Evolutionary conservation across 2,329 filamentous ascomycete species (phyloP).

Genomic region (Epichloe typhina): DNA sequence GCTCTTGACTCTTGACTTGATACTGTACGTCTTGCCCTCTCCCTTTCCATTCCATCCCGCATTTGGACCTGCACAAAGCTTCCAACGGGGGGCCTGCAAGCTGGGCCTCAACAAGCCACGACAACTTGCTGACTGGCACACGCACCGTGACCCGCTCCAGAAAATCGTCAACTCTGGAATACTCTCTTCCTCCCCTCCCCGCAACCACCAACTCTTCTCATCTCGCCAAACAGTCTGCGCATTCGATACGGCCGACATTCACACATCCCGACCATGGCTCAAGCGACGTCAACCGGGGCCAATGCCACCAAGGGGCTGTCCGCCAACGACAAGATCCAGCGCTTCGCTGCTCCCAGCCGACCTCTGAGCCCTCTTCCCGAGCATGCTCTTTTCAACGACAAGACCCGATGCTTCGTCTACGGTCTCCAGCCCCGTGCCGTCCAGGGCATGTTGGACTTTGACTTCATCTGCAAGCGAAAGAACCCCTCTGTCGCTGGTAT

Average conservation of each 20-base stretch:
- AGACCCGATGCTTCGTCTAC: conserved; percentile 99
- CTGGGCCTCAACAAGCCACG: conserved; percentile 2
- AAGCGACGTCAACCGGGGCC: conserved; percentile 32
- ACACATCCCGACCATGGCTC: conserved; percentile 32
- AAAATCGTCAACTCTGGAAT: conserved; percentile 1
- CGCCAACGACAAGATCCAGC: conserved; percentile 97
- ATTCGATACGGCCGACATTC: conserved; percentile 5
- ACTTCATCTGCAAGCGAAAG: conserved; percentile 99
- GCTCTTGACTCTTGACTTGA: background rate
- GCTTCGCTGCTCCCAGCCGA: conserved; percentile 85
- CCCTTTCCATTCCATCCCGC: background rate
- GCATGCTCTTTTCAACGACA: conserved; percentile 94
- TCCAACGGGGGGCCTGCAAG: background rate
- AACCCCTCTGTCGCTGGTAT: conserved; percentile 96
- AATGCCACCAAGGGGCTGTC: conserved; percentile 44
- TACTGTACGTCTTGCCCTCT: background rate
- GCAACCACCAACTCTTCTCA: conserved; percentile 4
- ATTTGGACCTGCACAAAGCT: background rate
- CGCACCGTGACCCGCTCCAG: conserved; percentile 6
- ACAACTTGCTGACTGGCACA: conserved; percentile 3
- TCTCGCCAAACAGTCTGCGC: background rate
- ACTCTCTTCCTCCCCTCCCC: background rate
- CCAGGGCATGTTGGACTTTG: conserved; percentile 94
- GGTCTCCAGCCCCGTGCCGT: conserved; percentile 92
- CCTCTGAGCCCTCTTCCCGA: conserved; percentile 77